Base-by-base conservation (phyloP, 306 rosid genomes). In the Clitoria ternatea region DNA sequence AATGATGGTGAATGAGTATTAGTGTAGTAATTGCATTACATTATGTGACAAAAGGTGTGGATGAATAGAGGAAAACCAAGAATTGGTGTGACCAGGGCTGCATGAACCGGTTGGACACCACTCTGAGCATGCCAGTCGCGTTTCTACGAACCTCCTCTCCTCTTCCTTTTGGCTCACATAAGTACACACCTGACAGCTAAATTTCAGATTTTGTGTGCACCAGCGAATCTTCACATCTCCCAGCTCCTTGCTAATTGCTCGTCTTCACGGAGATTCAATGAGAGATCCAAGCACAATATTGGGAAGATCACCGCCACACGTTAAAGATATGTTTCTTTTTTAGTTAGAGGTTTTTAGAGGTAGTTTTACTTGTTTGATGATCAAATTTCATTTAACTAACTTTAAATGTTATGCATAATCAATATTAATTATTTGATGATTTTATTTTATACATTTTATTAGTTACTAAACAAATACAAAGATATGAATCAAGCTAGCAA, bases 41-140 rank as follows among this genome's bases (percentile, higher is more conserved):
- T 63, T 29, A 35, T 10, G 33, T 14, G 32, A 33, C 1, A 54
- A 73, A 77, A 79, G 83, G 82, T 32, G 77, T 18, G 1, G 26
- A 36, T 56, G 23, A 33, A 67, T 17, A 69, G 72, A 12, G 1
- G 2, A 61, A 24, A 17, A 50, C 5, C 17, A 35, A 6, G 0
- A 26, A 27, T 42, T 82, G 72, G 55, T 73, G 82, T 82, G 87
- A 84, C 69, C 88, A 88, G 88, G 89, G 77, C 88, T 86, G 86
- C 89, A 81, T 83, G 96, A 82, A 79, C 83, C 87, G 90, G 95
- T 84, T 79, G 86, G 85, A 78, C 66, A 81, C 78, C 85, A 77
- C 76, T 82, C 90, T 79, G 89, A 84, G 88, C 92, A 83, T 56
- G 76, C 89, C 95, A 84, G 85, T 87, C 85, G 81, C 81, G 67